Conservation (phyloP, 2,329 filamentous ascomycete genomes). For the Ophiosphaerella narmari region DNA sequence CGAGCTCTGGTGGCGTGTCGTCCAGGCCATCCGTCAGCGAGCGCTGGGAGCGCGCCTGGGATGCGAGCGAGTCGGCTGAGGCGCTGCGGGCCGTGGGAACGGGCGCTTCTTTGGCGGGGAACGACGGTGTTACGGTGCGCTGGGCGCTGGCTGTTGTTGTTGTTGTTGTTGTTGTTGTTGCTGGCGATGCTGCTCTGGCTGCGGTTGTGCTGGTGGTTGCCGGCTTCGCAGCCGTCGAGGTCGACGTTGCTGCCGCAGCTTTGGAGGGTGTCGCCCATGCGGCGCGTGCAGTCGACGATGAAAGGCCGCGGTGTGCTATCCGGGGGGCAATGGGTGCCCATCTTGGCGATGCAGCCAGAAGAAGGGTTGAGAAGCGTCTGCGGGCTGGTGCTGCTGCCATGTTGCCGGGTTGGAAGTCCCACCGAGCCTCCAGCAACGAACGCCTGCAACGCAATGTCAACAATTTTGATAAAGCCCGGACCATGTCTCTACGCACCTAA, state of each 20-base stretch:
- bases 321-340: slow-evolving; percentile 16
- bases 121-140: slow-evolving; percentile 33
- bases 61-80: slow-evolving; percentile 29
- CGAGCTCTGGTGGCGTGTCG: slow-evolving; percentile 55
- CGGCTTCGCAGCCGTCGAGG: slow-evolving; percentile 14
- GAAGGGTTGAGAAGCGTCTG: slow-evolving; percentile 22
- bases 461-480: slow-evolving; percentile 11
- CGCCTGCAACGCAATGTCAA: slow-evolving; percentile 19
- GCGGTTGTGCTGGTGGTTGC: slow-evolving; percentile 12
- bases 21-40: slow-evolving; percentile 56
- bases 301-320: slow-evolving; percentile 25
- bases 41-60: slow-evolving; percentile 37
- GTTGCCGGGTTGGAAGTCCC: slow-evolving; percentile 3
- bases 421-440: background rate
- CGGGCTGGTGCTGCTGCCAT: slow-evolving; percentile 27
- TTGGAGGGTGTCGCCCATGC: slow-evolving; percentile 31
- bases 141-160: slow-evolving; percentile 21
- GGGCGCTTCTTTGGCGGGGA: slow-evolving; percentile 39
- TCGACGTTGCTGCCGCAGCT: slow-evolving; percentile 17
- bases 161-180: slow-evolving; percentile 14
- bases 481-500: slow-evolving; percentile 2
- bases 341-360: slow-evolving; percentile 22
- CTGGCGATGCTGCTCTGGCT: slow-evolving; percentile 13
- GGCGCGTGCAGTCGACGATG: slow-evolving; percentile 22
- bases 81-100: slow-evolving; percentile 38